Percentiles rank a stretch among this genome's conserved stretches.
Evolutionary conservation across 202 grass and related monocot species (phyloP).

Genomic region (Panicum hallii): DNA sequence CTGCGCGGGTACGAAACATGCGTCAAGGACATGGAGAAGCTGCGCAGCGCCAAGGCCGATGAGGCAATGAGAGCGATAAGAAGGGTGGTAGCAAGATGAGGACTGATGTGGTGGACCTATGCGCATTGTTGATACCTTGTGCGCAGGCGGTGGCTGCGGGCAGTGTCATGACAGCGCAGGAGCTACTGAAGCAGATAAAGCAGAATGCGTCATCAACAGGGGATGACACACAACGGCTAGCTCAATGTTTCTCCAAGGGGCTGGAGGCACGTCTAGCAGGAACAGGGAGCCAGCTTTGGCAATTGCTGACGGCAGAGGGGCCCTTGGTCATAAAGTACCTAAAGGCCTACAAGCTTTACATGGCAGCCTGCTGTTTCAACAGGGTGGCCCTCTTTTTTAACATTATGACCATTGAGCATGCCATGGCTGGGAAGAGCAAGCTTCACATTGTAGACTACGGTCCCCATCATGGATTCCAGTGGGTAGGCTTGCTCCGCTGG

Average conservation of each 20-base stretch:
- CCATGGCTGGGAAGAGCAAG: conserved; percentile 35
- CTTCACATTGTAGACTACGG: conserved; percentile 77
- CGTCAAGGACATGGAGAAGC: too few species aligned
- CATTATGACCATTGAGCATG: conserved; percentile 58
- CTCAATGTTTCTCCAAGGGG: conserved; percentile 64
- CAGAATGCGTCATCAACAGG: conserved; percentile 54
- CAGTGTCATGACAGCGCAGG: too few species aligned
- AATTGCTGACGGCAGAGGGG: conserved; percentile 44
- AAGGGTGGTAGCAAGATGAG: too few species aligned
- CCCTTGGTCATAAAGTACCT: conserved; percentile 43
- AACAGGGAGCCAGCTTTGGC: conserved; percentile 59
- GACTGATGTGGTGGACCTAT: too few species aligned
- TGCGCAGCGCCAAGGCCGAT: too few species aligned
- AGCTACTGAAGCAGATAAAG: conserved; percentile 64
- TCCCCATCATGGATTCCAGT: conserved; percentile 58
- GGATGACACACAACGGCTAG: too few species aligned
- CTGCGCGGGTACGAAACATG: too few species aligned
- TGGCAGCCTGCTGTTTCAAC: conserved; percentile 63
- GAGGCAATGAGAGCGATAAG: too few species aligned
- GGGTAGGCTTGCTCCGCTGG: conserved; percentile 54
- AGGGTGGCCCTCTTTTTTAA: conserved; percentile 53
- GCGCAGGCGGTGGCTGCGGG: too few species aligned
- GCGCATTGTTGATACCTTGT: too few species aligned
- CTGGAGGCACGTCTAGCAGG: conserved; percentile 66
- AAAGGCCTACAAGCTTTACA: conserved; percentile 60